phyloP scores from a whole-genome alignment of 305 asterid genomes.

The Withania somnifera region DNA sequence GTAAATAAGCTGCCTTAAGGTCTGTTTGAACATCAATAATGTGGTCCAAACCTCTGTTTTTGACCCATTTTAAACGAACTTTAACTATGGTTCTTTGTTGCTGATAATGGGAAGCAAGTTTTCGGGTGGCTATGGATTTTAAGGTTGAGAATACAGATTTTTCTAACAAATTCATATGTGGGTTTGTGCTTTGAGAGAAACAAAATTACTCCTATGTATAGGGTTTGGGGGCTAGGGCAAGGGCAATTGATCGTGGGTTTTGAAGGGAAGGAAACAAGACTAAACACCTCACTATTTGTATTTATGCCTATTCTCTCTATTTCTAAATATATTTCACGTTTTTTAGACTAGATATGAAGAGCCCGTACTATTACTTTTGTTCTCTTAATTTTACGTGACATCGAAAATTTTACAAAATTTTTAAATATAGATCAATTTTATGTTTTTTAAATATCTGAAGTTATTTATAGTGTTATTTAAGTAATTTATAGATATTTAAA shows the following conservation, averaged over 20 bases:
- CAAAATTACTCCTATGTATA: neutral
- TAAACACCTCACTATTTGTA: neutral
- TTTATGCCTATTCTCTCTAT: too few relatives aligned
- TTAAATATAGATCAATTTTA: neutral
- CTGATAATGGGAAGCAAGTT: neutral
- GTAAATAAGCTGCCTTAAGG: constrained; percentile 72
- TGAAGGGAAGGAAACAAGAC: neutral
- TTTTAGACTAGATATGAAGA: too few relatives aligned
- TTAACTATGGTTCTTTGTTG: constrained; percentile 44
- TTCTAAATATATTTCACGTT: too few relatives aligned
- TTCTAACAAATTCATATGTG: neutral
- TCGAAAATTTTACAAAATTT: too few relatives aligned
- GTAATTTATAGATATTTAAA: too few relatives aligned
- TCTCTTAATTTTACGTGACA: too few relatives aligned
- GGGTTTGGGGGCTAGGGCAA: neutral
- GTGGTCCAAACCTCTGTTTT: constrained; percentile 78
- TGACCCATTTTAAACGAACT: constrained; percentile 89
- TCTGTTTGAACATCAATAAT: constrained; percentile 71
- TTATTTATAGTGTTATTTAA: too few relatives aligned
- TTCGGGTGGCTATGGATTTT: neutral
- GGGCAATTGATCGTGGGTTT: neutral
- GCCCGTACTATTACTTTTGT: too few relatives aligned
- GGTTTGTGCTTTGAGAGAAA: neutral
- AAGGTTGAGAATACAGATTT: neutral
- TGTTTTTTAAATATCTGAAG: too few relatives aligned